Base-by-base conservation (phyloP, 176 grass and related monocot species). In the Juncus inflexus region DNA sequence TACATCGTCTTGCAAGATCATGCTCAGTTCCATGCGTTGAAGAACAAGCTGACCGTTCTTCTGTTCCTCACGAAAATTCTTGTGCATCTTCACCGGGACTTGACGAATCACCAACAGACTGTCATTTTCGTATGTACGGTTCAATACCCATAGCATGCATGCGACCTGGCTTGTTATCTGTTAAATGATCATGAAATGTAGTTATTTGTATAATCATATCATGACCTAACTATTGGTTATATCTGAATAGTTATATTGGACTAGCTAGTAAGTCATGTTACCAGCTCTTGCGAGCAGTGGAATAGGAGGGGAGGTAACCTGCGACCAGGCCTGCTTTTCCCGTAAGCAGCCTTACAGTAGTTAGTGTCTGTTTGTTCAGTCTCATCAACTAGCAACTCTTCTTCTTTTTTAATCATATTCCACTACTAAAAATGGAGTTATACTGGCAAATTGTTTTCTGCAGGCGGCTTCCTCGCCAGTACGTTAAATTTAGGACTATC, bases 231-330 rank as follows among this genome's bases (percentile, higher is more conserved):
- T 28, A 28, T 28, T 28, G 19, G 19, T 28, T 28, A 28, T 28
- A 28, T 28, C 19, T 28, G 19, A 28, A 28, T 28, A 28, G 19
- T 28, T 28, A 28, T 28, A 28, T 28, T 28, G 19, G 19, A 28
- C 19, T 28, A 28, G 19, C 19, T 28, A 28, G 53, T 52, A 37
- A 8, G 60, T 9, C 14, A 64, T 8, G 5, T 72, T 79, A 8
- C 58, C 47, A 43, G 70, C 70, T 69, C 66, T 49, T 0, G 70
- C 79, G 35, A 85, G 81, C 62, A 77, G 72, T 8, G 78, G 84
- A 52, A 89, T 70, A n/a, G 82, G 81, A 9, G 76, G 82, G 2
- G 19, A 28, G 85, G 90, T 12, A 95, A 76, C 1, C 80, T 69
- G 11, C 63, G 70, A 12, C 60, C 11, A 4, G 5, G n/a, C 0